These are phyloP conservation scores for Kwoniella shivajii DNA, from an alignment of 1,284 basidiomycete genomes.

Conservation along the genomic window DNA sequence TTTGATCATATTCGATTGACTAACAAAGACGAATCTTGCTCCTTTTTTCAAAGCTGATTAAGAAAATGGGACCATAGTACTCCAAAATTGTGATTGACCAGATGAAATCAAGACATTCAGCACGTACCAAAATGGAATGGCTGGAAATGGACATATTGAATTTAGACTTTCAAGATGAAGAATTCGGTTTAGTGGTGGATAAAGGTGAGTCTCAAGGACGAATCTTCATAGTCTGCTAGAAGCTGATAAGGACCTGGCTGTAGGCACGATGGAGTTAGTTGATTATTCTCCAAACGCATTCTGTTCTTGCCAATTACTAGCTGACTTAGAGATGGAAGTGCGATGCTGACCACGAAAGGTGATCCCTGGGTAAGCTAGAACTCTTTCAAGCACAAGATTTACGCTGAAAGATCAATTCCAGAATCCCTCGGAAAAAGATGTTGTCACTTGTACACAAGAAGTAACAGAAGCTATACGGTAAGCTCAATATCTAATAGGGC, in stretches of 20 bases:
- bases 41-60: neutral
- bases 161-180: conserved; percentile 65
- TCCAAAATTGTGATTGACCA: conserved; percentile 77
- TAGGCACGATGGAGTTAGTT: conserved; percentile 76
- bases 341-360: conserved; percentile 84
- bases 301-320: no score
- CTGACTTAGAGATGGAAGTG: conserved; percentile 49
- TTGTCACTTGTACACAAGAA: conserved; percentile 76
- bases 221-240: neutral
- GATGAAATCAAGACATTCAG: conserved; percentile 67
- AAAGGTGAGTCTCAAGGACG: conserved; percentile 65
- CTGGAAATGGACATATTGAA: conserved; percentile 83
- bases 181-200: conserved; percentile 85
- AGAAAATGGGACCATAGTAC: conserved; percentile 62
- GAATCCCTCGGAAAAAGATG: conserved; percentile 77
- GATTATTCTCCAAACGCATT: neutral
- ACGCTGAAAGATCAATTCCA: conserved; percentile 40
- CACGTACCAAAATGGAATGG: conserved; percentile 78
- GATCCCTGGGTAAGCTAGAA: conserved; percentile 76
- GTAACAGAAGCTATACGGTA: conserved; percentile 78
- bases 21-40: neutral
- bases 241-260: conserved; percentile 1
- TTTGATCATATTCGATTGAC: neutral
- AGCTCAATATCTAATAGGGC: conserved; percentile 23
- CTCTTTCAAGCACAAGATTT: neutral